Base-by-base conservation (phyloP, 108 stramenopile species). In the Pseudonitzschia multistriata region DNA sequence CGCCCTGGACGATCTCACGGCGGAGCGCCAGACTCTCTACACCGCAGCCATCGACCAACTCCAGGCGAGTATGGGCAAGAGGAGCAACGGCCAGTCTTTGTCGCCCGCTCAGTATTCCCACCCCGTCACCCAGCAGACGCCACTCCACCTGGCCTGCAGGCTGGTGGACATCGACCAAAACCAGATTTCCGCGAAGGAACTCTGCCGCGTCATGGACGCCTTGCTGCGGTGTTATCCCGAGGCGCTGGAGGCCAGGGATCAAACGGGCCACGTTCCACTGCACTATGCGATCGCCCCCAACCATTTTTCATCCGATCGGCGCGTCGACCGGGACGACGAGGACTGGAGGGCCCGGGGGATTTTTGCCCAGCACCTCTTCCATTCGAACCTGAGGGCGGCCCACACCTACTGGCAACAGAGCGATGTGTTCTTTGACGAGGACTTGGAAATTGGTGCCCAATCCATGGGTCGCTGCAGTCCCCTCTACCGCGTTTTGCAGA, bases 81-180 rank as follows among this genome's bases (percentile, higher is more conserved):
- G n/a, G 35, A 1, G 30, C 35, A 27, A 14, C 30, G 8, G 24
- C 14, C n/a, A 15, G 0, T 22, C 17, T 0, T 10, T 0, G 0
- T 11, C 57, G 19, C 31, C 70, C 8, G 79, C 79, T 10, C 33
- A 28, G 21, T 88, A 81, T 49, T 62, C 66, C 21, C 73, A 88
- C 67, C 87, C 84, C 35, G 71, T 60, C 21, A 85, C 82, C 0
- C 37, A 66, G 36, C 74, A 75, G 5, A 92, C 91, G 19, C 88
- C 91, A 1, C 77, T 92, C 24, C 91, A 92, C 60, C 55, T 89
- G 78, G 88, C 86, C 6, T 83, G 86, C 54, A 45, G 67, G 45
- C 70, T 83, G 11, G 55, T 89, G 35, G 83, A 81, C 61, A 28
- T 75, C 11, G 73, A 71, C 49, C 49, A 65, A 22, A 62, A 64